Evolutionary conservation across 176 grass and related monocot genomes (phyloP).

Genomic region (Themeda triandra): DNA sequence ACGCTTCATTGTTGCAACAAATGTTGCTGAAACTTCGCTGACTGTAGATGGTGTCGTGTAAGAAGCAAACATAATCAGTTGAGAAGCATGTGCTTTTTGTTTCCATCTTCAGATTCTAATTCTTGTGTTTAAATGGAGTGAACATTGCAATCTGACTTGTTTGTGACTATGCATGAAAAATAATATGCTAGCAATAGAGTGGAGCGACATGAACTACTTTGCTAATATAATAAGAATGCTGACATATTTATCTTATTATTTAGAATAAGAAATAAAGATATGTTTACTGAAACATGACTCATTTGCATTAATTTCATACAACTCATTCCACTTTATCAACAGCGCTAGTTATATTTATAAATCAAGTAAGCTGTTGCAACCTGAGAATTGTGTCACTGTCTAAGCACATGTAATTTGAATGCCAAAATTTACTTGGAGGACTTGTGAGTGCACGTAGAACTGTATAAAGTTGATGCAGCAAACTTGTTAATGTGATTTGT

Average conservation of each 20-base stretch:
- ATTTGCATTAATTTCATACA: slow-evolving; percentile 23
- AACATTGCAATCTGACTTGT: neutral
- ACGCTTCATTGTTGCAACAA: slow-evolving; percentile 96
- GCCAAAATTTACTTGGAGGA: neutral
- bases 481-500: neutral
- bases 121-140: neutral
- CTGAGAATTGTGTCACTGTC: neutral
- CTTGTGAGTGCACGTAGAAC: neutral
- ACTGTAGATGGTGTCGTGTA: slow-evolving; percentile 99
- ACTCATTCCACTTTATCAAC: neutral
- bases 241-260: neutral
- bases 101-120: slow-evolving; percentile 11
- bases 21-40: slow-evolving; percentile 97
- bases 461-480: neutral
- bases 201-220: neutral
- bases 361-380: slow-evolving; percentile 14
- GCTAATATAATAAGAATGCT: slow-evolving; percentile 2
- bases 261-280: slow-evolving; percentile 14
- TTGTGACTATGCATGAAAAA: no score
- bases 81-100: slow-evolving; percentile 28
- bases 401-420: neutral
- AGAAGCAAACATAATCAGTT: slow-evolving; percentile 59
- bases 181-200: neutral
- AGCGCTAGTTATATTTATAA: neutral
- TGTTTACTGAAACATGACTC: neutral